Percentiles rank a stretch among this genome's conserved stretches.
phyloP scores from a whole-genome alignment of 192 early-diverging fungal genomes.

The Neocallimastix lanati region DNA sequence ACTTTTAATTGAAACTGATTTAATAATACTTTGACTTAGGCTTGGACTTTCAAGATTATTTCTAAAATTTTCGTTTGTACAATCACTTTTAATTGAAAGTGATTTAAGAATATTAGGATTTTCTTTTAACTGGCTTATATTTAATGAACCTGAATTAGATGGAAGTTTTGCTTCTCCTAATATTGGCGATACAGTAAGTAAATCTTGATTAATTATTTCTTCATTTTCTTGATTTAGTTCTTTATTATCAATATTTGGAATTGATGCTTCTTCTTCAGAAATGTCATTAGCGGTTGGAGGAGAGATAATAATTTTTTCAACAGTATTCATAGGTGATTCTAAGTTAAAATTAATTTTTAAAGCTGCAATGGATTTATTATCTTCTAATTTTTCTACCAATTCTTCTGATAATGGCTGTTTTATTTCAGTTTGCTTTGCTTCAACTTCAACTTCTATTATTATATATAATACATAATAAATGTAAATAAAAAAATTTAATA shows the following conservation, averaged over 20 bases:
- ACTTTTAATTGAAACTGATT: background rate
- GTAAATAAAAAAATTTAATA: no score
- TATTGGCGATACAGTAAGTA: background rate
- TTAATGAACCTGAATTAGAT: background rate
- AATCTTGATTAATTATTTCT: background rate
- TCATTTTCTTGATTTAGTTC: background rate
- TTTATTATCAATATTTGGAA: no score
- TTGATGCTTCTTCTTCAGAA: background rate
- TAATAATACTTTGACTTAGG: background rate
- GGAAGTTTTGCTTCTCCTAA: background rate
- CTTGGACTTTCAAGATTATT: no score
- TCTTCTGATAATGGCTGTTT: no score
- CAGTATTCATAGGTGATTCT: background rate
- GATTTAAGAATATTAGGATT: background rate
- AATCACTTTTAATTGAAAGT: background rate
- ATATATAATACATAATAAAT: no score
- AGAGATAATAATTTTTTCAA: background rate
- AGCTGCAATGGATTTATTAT: no score
- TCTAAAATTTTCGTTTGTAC: background rate
- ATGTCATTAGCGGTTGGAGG: background rate
- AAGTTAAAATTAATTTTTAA: no score
- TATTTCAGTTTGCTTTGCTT: no score
- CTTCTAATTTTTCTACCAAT: no score
- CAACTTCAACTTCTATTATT: no score
- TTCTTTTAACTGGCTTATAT: background rate